Evolutionary conservation across 2,329 filamentous ascomycete genomes (phyloP).

Genomic region (Microcyclospora pomicola): DNA sequence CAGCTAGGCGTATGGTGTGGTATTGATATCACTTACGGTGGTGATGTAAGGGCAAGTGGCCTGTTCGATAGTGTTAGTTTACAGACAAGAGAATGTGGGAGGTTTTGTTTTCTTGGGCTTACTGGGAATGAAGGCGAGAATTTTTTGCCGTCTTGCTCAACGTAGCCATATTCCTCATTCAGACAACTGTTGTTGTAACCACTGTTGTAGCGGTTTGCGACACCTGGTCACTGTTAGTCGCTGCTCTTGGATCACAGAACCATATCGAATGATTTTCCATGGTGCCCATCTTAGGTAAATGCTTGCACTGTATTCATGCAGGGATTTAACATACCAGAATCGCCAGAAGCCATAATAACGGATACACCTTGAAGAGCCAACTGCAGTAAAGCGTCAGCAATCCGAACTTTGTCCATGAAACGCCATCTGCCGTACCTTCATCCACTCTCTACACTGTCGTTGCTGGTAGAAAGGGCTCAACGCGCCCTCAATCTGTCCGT

Average conservation of each 20-base stretch:
- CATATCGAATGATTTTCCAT: too few relatives aligned
- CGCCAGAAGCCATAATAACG: conserved; percentile 47
- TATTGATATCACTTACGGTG: conserved; percentile 32
- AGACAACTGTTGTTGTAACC: conserved; percentile 23
- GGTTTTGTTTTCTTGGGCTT: conserved; percentile 24
- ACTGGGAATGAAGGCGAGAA: conserved; percentile 33
- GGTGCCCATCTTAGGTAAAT: too few relatives aligned
- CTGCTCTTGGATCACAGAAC: too few relatives aligned
- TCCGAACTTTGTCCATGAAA: too few relatives aligned
- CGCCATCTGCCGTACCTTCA: conserved; percentile 22
- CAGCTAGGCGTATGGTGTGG: conserved; percentile 9
- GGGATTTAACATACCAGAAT: conserved; percentile 25
- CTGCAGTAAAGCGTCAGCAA: not conserved
- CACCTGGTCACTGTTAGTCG: conserved; percentile 22
- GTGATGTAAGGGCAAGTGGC: conserved; percentile 37
- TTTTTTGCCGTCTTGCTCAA: conserved; percentile 28
- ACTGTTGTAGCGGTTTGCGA: conserved; percentile 24
- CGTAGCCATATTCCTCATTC: conserved; percentile 18
- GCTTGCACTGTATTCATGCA: too few relatives aligned
- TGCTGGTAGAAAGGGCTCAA: conserved; percentile 44
- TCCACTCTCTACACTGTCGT: conserved; percentile 48
- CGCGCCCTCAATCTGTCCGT: conserved; percentile 49
- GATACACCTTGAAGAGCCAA: conserved; percentile 49
- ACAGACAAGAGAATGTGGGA: conserved; percentile 29
- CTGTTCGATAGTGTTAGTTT: not conserved